phyloP scores from a whole-genome alignment of 2,329 filamentous ascomycete species.

The Epichloe sylvatica region DNA sequence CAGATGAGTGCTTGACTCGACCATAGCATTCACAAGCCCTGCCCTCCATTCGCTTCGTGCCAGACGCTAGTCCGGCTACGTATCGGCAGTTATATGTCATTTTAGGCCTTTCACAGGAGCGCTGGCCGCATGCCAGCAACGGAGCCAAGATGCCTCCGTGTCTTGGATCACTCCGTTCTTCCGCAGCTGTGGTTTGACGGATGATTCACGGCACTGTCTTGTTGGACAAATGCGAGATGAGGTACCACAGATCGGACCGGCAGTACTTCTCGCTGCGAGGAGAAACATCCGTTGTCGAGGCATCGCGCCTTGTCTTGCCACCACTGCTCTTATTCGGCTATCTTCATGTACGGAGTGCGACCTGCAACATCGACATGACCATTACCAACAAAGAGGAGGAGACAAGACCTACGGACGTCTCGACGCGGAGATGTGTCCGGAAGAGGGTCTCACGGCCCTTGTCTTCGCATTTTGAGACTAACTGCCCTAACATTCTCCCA shows the following conservation, averaged over 20 bases:
- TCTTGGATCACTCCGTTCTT: constrained; percentile 6
- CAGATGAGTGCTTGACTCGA: constrained; percentile 11
- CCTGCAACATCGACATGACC: constrained; percentile 5
- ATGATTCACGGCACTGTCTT: constrained; percentile 6
- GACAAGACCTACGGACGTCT: constrained; percentile 1
- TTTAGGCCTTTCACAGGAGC: constrained; percentile 1
- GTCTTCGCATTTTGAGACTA: neutral
- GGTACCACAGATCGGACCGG: constrained; percentile 26
- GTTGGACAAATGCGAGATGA: constrained; percentile 25
- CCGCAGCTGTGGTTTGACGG: neutral
- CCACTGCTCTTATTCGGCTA: constrained; percentile 2
- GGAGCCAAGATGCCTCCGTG: constrained; percentile 6
- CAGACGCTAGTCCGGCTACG: constrained; percentile 3
- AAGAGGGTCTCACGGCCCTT: constrained; percentile 1
- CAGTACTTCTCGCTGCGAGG: constrained; percentile 18
- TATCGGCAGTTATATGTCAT: constrained; percentile 5
- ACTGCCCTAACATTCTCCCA: neutral
- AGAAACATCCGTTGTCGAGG: constrained; percentile 2
- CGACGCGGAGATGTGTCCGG: neutral
- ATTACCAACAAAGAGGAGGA: neutral
- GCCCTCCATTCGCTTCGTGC: constrained; percentile 5
- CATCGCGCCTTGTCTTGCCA: constrained; percentile 4
- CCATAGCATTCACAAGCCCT: constrained; percentile 6
- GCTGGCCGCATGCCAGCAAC: neutral
- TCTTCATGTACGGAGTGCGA: constrained; percentile 1